A percentile compares a stretch with the other conserved stretches of the same genome.
Evolutionary conservation across 208 protist genomes (phyloP).

Genomic region (Blechomonas ayalai): DNA sequence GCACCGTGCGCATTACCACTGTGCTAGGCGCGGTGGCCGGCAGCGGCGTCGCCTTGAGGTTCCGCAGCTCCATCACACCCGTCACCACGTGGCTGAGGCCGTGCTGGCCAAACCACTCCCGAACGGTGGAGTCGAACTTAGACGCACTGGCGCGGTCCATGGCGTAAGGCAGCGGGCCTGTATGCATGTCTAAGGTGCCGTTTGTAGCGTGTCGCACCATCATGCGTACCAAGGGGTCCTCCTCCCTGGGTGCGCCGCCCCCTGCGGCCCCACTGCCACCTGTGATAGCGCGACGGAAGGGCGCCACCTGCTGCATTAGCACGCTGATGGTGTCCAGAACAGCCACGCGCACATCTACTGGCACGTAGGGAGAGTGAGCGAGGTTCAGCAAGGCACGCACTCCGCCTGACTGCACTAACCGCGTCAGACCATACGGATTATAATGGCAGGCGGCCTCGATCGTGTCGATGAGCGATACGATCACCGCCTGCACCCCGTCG

Average conservation of each 20-base stretch:
- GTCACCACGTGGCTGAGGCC: slow-evolving; percentile 67
- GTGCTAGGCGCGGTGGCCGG: slow-evolving; percentile 12
- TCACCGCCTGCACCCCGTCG: slow-evolving; percentile 26
- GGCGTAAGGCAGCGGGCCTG: slow-evolving; percentile 35
- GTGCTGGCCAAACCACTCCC: slow-evolving; percentile 77
- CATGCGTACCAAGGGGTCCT: slow-evolving; percentile 40
- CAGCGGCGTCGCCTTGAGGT: slow-evolving; percentile 20
- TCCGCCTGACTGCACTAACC: slow-evolving; percentile 67
- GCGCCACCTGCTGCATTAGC: slow-evolving; percentile 78
- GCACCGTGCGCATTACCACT: slow-evolving; percentile 18
- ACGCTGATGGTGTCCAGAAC: slow-evolving; percentile 81
- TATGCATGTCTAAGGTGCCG: slow-evolving; percentile 20
- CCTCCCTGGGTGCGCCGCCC: slow-evolving; percentile 1
- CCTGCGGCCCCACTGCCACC: not conserved
- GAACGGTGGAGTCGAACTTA: slow-evolving; percentile 80
- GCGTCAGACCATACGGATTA: slow-evolving; percentile 53
- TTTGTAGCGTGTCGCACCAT: slow-evolving; percentile 68
- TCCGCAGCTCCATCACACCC: slow-evolving; percentile 52
- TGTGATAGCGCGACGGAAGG: slow-evolving; percentile 33
- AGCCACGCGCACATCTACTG: slow-evolving; percentile 44
- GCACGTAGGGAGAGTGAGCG: slow-evolving; percentile 61
- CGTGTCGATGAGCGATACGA: slow-evolving; percentile 66
- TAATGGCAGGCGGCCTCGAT: slow-evolving; percentile 87
- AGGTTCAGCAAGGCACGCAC: slow-evolving; percentile 66
- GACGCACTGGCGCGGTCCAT: slow-evolving; percentile 78